These are phyloP conservation scores for Fusarium sp. DNA, from an alignment of 2,329 filamentous ascomycete genomes.

Conservation along the genomic window DNA sequence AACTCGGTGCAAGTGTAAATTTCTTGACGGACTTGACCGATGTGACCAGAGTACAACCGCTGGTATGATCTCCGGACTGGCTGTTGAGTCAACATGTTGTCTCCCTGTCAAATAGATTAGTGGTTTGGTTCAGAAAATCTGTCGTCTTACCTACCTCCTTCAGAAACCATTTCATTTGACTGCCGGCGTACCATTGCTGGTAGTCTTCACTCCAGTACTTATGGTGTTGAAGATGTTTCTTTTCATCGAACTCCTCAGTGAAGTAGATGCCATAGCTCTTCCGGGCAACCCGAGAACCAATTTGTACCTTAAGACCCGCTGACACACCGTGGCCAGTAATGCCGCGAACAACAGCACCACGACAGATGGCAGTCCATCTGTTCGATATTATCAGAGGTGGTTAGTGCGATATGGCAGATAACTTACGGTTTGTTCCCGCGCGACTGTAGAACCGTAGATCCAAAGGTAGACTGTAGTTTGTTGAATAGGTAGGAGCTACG, in stretches of 20 bases:
- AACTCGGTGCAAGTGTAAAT: background rate
- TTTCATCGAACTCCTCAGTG: fast-evolving
- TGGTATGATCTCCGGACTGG: background rate
- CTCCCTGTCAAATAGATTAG: constrained; percentile 5
- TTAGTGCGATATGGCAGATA: fast-evolving
- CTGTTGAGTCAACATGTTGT: constrained; percentile 1
- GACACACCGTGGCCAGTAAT: constrained; percentile 11
- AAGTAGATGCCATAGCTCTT: constrained; percentile 44
- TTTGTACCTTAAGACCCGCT: background rate
- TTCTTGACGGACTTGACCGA: fast-evolving
- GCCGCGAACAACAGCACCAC: constrained; percentile 49
- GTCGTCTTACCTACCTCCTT: constrained; percentile 24
- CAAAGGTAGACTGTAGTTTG: constrained; percentile 12
- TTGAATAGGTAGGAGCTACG: constrained; percentile 47
- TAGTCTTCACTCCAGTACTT: constrained; percentile 13
- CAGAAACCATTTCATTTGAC: constrained; percentile 50
- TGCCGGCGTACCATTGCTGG: fast-evolving
- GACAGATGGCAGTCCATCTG: constrained; percentile 53
- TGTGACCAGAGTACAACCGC: fast-evolving
- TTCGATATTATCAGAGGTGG: background rate
- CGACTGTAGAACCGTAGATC: constrained; percentile 48
- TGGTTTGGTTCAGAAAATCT: no score
- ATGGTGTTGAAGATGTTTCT: constrained; percentile 11
- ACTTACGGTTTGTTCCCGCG: constrained; percentile 51
- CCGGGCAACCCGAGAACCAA: constrained; percentile 45